These are phyloP conservation scores for Zygoascus meyerae DNA, from an alignment of 1,139 yeast species.

Conservation along the genomic window DNA sequence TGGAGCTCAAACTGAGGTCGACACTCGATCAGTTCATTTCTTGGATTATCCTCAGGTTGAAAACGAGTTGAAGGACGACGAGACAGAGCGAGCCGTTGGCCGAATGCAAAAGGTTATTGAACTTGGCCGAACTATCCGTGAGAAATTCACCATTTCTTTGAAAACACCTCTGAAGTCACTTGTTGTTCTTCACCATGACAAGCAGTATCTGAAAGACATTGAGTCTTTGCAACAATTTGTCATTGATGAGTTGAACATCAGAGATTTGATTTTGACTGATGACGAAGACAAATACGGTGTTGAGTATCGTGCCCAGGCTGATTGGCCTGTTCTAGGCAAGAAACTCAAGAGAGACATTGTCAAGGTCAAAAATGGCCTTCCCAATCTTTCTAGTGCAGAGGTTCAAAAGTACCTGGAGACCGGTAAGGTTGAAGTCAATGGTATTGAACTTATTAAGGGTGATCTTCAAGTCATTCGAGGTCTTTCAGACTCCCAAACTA, in stretches of 20 bases:
- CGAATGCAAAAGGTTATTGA: conserved; percentile 98
- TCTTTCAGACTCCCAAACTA: conserved; percentile 57
- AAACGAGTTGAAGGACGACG: conserved; percentile 69
- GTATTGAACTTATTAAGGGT: conserved; percentile 78
- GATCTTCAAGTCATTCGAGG: conserved; percentile 90
- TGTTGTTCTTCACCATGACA: conserved; percentile 78
- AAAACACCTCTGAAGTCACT: conserved; percentile 91
- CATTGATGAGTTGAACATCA: conserved; percentile 84
- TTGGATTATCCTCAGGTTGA: conserved; percentile 83
- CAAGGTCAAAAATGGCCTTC: conserved; percentile 90
- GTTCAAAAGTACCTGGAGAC: conserved; percentile 69
- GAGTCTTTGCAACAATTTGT: conserved; percentile 74
- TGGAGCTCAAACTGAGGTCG: conserved; percentile 40
- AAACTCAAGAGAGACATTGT: conserved; percentile 91
- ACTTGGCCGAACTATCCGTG: conserved; percentile 93
- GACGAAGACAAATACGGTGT: conserved; percentile 93
- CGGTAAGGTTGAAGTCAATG: conserved; percentile 83
- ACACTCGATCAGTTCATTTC: conserved; percentile 86
- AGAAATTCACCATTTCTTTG: conserved; percentile 85
- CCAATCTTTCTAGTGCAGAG: conserved; percentile 69
- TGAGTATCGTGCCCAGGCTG: conserved; percentile 90
- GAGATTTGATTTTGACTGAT: conserved; percentile 79
- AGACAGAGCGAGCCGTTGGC: conserved; percentile 63
- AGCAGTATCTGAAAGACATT: conserved; percentile 68
- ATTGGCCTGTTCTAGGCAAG: conserved; percentile 98